Conservation (phyloP, 345 rosid genomes). For the Salix brachista region DNA sequence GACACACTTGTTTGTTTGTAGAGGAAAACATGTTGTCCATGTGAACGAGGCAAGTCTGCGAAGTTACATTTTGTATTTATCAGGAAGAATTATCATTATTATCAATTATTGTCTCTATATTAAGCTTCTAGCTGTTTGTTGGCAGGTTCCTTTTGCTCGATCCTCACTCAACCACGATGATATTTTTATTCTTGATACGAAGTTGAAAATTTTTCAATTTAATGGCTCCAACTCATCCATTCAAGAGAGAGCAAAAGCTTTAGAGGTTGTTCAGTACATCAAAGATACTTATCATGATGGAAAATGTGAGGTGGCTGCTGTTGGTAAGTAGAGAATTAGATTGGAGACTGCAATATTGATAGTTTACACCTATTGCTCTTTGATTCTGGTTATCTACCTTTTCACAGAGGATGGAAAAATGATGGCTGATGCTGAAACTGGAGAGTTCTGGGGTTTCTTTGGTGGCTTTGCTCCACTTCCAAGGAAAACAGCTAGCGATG, state of each 20-base stretch:
- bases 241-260: conserved; percentile 98
- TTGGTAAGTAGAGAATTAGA: conserved; percentile 61
- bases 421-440: conserved; percentile 99
- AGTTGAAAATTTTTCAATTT: conserved; percentile 89
- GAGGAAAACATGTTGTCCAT: conserved; percentile 88
- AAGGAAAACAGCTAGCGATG: conserved; percentile 56
- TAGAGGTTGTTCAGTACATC: conserved; percentile 94
- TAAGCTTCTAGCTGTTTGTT: not conserved
- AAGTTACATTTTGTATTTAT: too few relatives aligned
- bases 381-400: conserved; percentile 14
- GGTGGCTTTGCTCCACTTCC: conserved; percentile 99
- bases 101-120: not conserved
- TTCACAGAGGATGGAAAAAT: conserved; percentile 85
- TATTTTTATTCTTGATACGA: conserved; percentile 90
- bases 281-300: conserved; percentile 96
- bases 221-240: conserved; percentile 93
- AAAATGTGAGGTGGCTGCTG: conserved; percentile 85
- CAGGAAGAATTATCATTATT: too few relatives aligned
- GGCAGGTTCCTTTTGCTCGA: conserved; percentile 85
- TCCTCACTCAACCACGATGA: conserved; percentile 96
- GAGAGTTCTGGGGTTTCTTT: conserved; percentile 96
- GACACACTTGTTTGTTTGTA: conserved; percentile 78
- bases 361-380: conserved; percentile 1
- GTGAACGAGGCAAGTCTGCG: conserved; percentile 80
- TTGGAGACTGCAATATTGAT: conserved; percentile 9